Evolutionary conservation across 1,284 basidiomycete species (phyloP).

Genomic region (Apiotrichum brassicae): DNA sequence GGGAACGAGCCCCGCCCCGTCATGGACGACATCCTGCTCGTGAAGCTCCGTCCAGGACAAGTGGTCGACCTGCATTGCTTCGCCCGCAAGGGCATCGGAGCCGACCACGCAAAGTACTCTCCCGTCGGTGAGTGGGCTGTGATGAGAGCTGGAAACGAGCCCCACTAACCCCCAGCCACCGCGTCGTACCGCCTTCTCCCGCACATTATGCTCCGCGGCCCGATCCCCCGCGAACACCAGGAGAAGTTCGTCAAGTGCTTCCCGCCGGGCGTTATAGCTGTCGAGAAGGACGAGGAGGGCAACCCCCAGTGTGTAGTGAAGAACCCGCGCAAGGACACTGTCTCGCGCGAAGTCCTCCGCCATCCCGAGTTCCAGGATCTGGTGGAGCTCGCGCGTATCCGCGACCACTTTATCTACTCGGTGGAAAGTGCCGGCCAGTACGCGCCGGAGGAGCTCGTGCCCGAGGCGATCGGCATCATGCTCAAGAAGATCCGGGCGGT

Average conservation of each 20-base stretch:
- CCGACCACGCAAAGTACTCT: constrained; percentile 94
- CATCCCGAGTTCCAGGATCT: constrained; percentile 84
- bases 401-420: constrained; percentile 90
- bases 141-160: neutral
- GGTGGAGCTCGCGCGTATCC: constrained; percentile 75
- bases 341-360: constrained; percentile 86
- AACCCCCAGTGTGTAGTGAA: constrained; percentile 53
- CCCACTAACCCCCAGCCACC: constrained; percentile 56
- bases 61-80: constrained; percentile 79
- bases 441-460: constrained; percentile 72
- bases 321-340: constrained; percentile 70
- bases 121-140: constrained; percentile 70
- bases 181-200: constrained; percentile 92
- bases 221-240: constrained; percentile 56
- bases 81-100: constrained; percentile 74
- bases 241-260: constrained; percentile 85
- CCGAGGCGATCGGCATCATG: constrained; percentile 76
- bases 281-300: constrained; percentile 52
- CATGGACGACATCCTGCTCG: constrained; percentile 79
- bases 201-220: constrained; percentile 69
- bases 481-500: constrained; percentile 62
- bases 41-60: constrained; percentile 84
- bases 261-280: constrained; percentile 76
- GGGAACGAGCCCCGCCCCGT: constrained; percentile 43
- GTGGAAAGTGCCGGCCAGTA: constrained; percentile 89